Evolutionary conservation across 805 yeast genomes (phyloP).

Genomic region (Kuraishia capsulata): DNA sequence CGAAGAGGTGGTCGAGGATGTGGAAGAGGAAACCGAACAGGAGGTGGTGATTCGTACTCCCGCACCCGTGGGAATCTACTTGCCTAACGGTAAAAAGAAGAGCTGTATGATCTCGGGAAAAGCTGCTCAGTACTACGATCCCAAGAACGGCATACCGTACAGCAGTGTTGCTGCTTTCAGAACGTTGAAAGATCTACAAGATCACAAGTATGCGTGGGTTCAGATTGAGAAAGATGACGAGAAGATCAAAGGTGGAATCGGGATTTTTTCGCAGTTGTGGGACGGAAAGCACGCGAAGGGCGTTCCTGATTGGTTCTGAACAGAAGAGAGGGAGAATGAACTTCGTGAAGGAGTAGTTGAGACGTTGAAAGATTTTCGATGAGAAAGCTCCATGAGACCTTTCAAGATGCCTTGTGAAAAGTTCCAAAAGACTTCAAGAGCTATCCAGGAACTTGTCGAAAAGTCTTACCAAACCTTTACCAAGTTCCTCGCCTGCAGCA

Average conservation of each 20-base stretch:
- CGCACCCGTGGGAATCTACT: constrained; percentile 66
- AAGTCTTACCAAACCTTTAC: too few species aligned
- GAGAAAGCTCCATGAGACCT: too few species aligned
- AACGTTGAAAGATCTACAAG: constrained; percentile 44
- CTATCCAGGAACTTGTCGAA: too few species aligned
- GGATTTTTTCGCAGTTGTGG: constrained; percentile 30
- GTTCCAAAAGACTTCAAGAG: too few species aligned
- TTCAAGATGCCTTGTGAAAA: too few species aligned
- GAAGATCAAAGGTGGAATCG: constrained; percentile 23
- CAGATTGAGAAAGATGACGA: constrained; percentile 39
- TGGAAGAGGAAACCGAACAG: constrained; percentile 34
- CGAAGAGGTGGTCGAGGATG: constrained; percentile 30
- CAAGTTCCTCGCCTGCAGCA: too few species aligned
- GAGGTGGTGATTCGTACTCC: constrained; percentile 50
- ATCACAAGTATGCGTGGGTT: constrained; percentile 46
- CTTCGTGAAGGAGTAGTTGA: too few species aligned
- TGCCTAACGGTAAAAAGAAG: constrained; percentile 61
- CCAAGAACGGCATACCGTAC: constrained; percentile 81
- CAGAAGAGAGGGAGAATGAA: too few species aligned
- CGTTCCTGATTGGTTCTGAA: constrained; percentile 76
- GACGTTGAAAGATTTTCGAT: too few species aligned
- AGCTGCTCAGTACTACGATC: constrained; percentile 80
- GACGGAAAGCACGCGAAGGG: constrained; percentile 61
- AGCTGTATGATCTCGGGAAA: constrained; percentile 70
- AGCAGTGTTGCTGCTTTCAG: constrained; percentile 74